A percentile compares a stretch with the other conserved stretches of the same genome.
These are phyloP conservation scores for Coniosporium tulheliwenetii DNA, from an alignment of 2,329 filamentous ascomycete species.

Conservation along the genomic window DNA sequence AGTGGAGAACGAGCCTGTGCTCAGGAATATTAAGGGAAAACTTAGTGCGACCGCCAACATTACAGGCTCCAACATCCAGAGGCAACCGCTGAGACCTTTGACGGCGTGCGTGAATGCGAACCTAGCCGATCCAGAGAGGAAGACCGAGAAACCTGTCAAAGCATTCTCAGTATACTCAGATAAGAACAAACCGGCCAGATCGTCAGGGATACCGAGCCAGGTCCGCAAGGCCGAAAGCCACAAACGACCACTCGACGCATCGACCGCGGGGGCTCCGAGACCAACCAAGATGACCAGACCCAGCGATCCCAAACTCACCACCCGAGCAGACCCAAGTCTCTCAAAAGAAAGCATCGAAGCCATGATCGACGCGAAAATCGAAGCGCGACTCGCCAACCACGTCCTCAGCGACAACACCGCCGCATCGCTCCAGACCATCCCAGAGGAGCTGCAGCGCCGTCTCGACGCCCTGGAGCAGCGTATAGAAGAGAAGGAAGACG, in stretches of 20 bases:
- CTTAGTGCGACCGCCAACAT: constrained; percentile 17
- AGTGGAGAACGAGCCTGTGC: constrained; percentile 88
- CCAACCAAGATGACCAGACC: constrained; percentile 22
- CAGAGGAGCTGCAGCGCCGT: constrained; percentile 63
- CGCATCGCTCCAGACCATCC: constrained; percentile 34
- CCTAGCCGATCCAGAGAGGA: constrained; percentile 24
- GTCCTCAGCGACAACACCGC: constrained; percentile 40
- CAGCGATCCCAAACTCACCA: constrained; percentile 5
- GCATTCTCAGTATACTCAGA: constrained; percentile 80
- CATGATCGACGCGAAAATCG: constrained; percentile 81
- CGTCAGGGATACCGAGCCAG: constrained; percentile 5
- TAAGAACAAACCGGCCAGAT: constrained; percentile 34
- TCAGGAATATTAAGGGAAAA: constrained; percentile 29
- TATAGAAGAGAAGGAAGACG: constrained; percentile 57
- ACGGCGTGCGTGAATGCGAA: constrained; percentile 57
- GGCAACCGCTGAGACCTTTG: constrained; percentile 68
- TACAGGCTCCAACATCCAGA: constrained; percentile 25
- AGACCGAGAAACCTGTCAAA: constrained; percentile 56
- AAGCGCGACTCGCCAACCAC: constrained; percentile 72
- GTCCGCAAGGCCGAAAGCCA: constrained; percentile 21
- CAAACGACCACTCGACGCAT: constrained; percentile 27
- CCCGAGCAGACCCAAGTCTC: constrained; percentile 18
- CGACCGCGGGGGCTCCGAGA: constrained; percentile 16
- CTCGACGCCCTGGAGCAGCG: constrained; percentile 74
- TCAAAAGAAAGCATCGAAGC: constrained; percentile 64